phyloP scores from a whole-genome alignment of 345 rosid species.

The Populus davidiana region DNA sequence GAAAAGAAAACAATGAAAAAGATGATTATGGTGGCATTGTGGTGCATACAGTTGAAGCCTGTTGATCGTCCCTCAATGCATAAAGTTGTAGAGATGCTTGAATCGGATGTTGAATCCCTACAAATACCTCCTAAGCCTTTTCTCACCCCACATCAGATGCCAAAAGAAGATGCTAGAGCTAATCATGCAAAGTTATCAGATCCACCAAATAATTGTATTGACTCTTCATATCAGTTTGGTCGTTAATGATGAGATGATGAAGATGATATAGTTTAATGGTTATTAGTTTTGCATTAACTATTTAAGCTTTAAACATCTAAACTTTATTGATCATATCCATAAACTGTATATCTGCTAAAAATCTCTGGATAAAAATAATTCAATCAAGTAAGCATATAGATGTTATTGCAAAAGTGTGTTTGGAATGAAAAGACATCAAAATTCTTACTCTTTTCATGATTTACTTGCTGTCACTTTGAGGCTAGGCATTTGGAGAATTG shows the following conservation, averaged over 20 bases:
- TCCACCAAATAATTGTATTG: neutral
- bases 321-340: rapidly evolving
- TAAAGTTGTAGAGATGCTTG: neutral
- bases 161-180: neutral
- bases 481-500: no score
- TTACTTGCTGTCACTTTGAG: no score
- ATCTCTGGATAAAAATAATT: no score
- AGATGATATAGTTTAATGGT: no score
- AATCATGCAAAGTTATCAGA: neutral
- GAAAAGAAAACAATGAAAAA: neutral
- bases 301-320: neutral
- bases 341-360: no score
- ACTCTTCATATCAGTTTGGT: neutral
- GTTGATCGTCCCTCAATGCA: neutral
- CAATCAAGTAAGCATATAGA: no score
- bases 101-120: neutral
- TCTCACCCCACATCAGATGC: neutral
- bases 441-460: no score
- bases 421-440: no score
- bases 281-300: no score
- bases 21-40: neutral
- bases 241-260: neutral
- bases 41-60: neutral
- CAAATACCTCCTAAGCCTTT: neutral
- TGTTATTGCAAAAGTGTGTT: no score